phyloP scores from a whole-genome alignment of 441 rosid genomes.

The Arabidopsis lyrata region DNA sequence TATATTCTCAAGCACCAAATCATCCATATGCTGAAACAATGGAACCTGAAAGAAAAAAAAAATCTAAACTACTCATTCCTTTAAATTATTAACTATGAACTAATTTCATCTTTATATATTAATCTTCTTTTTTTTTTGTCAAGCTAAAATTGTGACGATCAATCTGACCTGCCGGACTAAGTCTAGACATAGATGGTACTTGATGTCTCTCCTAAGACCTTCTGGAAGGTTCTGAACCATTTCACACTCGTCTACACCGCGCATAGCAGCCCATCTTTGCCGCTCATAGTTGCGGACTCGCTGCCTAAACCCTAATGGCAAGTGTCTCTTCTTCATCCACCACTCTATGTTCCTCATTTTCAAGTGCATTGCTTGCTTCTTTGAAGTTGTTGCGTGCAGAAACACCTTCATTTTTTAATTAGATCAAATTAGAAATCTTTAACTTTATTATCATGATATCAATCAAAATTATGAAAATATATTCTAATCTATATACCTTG shows the following conservation, averaged over 20 bases:
- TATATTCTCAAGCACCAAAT: slow-evolving; percentile 89
- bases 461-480: slow-evolving; percentile 1
- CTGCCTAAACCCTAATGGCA: slow-evolving; percentile 81
- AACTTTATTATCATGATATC: background rate
- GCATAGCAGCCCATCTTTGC: slow-evolving; percentile 97
- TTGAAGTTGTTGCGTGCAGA: slow-evolving; percentile 90
- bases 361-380: slow-evolving; percentile 94
- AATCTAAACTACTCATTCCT: background rate
- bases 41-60: slow-evolving; percentile 77
- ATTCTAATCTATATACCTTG: slow-evolving; percentile 52
- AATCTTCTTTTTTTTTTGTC: background rate
- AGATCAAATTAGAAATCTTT: background rate
- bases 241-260: slow-evolving; percentile 88
- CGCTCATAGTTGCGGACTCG: slow-evolving; percentile 91
- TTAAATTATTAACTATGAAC: slow-evolving; percentile 8
- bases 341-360: slow-evolving; percentile 97
- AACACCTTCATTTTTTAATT: slow-evolving; percentile 60
- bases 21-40: slow-evolving; percentile 93
- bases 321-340: slow-evolving; percentile 95
- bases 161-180: slow-evolving; percentile 80
- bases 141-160: too few relatives aligned
- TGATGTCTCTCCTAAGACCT: slow-evolving; percentile 93
- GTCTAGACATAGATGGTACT: slow-evolving; percentile 91
- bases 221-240: slow-evolving; percentile 90
- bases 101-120: background rate